These are phyloP conservation scores for Neurospora discreta DNA, from an alignment of 495 filamentous ascomycete genomes.

Conservation along the genomic window DNA sequence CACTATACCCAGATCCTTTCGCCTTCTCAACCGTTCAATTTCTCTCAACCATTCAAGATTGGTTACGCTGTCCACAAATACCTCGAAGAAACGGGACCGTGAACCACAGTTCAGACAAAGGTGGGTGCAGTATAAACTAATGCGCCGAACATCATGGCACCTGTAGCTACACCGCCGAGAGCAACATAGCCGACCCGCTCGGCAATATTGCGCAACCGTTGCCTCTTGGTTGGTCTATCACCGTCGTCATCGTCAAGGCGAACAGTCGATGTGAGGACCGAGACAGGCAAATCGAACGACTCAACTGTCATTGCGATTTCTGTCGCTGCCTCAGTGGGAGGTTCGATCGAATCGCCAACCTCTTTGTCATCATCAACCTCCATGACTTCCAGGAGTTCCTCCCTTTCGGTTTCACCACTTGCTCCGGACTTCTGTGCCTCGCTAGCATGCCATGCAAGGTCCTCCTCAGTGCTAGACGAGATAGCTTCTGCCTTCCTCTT, in stretches of 20 bases:
- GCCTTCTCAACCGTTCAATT: neutral
- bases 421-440: neutral
- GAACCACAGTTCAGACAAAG: conserved; percentile 8
- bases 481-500: conserved; percentile 30
- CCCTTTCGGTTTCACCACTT: neutral
- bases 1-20: neutral
- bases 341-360: neutral
- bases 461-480: conserved; percentile 16
- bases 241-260: neutral
- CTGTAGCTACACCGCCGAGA: conserved; percentile 29
- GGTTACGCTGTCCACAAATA: neutral
- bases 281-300: neutral
- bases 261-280: neutral
- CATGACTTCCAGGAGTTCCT: neutral
- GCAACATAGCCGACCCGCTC: conserved; percentile 30
- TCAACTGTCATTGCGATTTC: neutral
- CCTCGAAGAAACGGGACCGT: neutral
- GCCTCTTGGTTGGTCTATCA: conserved; percentile 19
- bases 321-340: neutral
- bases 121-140: conserved; percentile 34
- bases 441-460: conserved; percentile 10
- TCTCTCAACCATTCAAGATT: neutral
- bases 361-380: neutral
- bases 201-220: conserved; percentile 21
- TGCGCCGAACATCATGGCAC: conserved; percentile 25